These are phyloP conservation scores for Nitzschia sp. DNA, from an alignment of 108 stramenopile species.

Conservation along the genomic window DNA sequence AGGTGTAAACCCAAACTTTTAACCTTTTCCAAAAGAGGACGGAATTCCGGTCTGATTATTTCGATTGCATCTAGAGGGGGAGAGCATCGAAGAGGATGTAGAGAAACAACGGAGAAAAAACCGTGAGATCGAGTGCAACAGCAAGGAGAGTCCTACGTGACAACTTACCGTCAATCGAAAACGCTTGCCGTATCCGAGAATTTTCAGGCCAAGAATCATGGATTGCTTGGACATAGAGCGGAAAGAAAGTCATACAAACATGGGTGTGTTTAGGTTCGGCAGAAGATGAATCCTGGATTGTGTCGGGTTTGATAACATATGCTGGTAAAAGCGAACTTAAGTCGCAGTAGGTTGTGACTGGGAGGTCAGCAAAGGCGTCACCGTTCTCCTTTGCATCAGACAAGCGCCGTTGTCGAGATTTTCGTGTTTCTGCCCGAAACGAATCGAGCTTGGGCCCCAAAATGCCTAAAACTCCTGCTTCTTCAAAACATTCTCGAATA, in stretches of 20 bases:
- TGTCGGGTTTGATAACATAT: constrained; percentile 4
- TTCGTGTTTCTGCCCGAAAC: constrained; percentile 55
- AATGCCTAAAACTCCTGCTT: constrained; percentile 60
- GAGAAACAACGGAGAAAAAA: background rate
- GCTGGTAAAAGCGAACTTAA: background rate
- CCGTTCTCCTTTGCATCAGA: background rate
- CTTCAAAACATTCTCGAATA: constrained; percentile 72
- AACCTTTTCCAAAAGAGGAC: constrained; percentile 1
- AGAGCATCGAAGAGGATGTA: background rate
- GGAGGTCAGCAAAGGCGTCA: too few species aligned
- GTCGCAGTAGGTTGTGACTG: background rate
- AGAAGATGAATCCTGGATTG: background rate
- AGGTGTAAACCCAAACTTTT: constrained; percentile 1
- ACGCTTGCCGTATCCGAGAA: constrained; percentile 42
- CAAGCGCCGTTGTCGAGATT: constrained; percentile 35
- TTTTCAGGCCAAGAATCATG: constrained; percentile 70
- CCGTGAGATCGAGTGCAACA: background rate
- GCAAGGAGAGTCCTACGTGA: background rate
- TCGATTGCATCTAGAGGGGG: constrained; percentile 3
- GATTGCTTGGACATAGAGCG: constrained; percentile 60
- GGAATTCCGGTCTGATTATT: constrained; percentile 16
- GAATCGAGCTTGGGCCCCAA: constrained; percentile 54
- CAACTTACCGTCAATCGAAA: constrained; percentile 46
- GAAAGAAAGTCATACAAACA: constrained; percentile 53
- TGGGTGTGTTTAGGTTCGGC: constrained; percentile 24